A percentile compares a stretch with the other conserved stretches of the same genome.
These are phyloP conservation scores for Aspergillus ibericus DNA, from an alignment of 2,329 filamentous ascomycete species.

Conservation along the genomic window DNA sequence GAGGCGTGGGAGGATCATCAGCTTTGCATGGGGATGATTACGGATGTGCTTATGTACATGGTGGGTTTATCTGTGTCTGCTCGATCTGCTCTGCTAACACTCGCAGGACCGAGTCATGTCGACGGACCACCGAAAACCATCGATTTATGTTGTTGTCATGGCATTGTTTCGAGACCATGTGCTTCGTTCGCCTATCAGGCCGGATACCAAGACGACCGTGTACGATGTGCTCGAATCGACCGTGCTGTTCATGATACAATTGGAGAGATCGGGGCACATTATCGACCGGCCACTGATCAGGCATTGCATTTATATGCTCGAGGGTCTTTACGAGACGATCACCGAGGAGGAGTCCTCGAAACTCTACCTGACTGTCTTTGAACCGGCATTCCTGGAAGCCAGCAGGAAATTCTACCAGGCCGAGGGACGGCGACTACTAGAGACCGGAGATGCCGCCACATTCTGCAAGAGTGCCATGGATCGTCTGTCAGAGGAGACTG, in stretches of 20 bases:
- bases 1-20: slow-evolving; percentile 86
- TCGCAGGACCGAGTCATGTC: slow-evolving; percentile 76
- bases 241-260: slow-evolving; percentile 84
- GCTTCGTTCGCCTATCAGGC: slow-evolving; percentile 59
- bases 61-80: slow-evolving; percentile 38
- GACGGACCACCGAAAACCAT: slow-evolving; percentile 68
- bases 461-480: slow-evolving; percentile 77
- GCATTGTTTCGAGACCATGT: slow-evolving; percentile 85
- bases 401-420: slow-evolving; percentile 72
- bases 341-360: slow-evolving; percentile 75
- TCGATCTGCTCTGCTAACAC: not conserved
- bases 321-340: slow-evolving; percentile 79
- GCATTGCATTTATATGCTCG: slow-evolving; percentile 85
- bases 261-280: slow-evolving; percentile 86
- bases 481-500: slow-evolving; percentile 76
- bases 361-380: slow-evolving; percentile 80
- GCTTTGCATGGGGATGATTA: slow-evolving; percentile 92
- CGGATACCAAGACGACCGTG: slow-evolving; percentile 51
- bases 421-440: slow-evolving; percentile 73
- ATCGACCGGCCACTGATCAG: slow-evolving; percentile 82
- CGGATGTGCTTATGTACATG: slow-evolving; percentile 97
- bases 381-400: slow-evolving; percentile 70
- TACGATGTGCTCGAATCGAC: slow-evolving; percentile 76
- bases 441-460: slow-evolving; percentile 73
- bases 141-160: slow-evolving; percentile 83